Evolutionary conservation across 352 stramenopile genomes (phyloP), one percentile per base, ranked within the genome.

Genomic region (Phytophthora parvispora): DNA sequence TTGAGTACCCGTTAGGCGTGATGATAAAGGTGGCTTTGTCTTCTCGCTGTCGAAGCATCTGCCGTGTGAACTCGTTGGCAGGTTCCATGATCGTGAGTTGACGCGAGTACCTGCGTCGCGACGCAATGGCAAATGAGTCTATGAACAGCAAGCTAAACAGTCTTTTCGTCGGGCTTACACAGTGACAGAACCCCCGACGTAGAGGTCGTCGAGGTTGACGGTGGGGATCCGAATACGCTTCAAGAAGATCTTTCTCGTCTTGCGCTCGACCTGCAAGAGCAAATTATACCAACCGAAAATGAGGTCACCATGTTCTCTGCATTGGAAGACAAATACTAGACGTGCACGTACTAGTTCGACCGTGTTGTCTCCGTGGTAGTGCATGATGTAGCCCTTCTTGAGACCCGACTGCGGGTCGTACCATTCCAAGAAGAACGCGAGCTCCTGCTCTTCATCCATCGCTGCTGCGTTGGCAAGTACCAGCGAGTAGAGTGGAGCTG

Each of bases 371-470:
- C 74, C 75, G 53, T 91, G 84, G 67, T 90, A 94, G 62, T 91
- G 78, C 57, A 95, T 77, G 49, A 93, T 80, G 69, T 90, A 95
- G 20, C 73, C 75, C 60, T 93, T 90, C 63, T 80, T 77, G 47
- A 91, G 72, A 43, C 84, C 80, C 7, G 83, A 87, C 58, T 95
- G 87, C 4, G 86, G 81, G 58, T 95, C 86, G 60, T 87, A 76
- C 87, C 87, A 95, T 74, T 95, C 84, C 52, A 90, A 74, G 28
- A 93, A 88, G 69, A 93, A 93, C 20, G 87, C 83, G 24, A 93
- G 81, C 43, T 89, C 65, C 49, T 89, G 54, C 48, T 92, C 83
- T 64, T 92, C 80, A 43, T 74, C 64, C 75, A 83, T 83, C 25
- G 6, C n/a, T 65, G 24, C 42, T 47, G 27, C 27, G 27, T 3